phyloP scores from a whole-genome alignment of 768 basidiomycete genomes.

The Exidia glandulosa region DNA sequence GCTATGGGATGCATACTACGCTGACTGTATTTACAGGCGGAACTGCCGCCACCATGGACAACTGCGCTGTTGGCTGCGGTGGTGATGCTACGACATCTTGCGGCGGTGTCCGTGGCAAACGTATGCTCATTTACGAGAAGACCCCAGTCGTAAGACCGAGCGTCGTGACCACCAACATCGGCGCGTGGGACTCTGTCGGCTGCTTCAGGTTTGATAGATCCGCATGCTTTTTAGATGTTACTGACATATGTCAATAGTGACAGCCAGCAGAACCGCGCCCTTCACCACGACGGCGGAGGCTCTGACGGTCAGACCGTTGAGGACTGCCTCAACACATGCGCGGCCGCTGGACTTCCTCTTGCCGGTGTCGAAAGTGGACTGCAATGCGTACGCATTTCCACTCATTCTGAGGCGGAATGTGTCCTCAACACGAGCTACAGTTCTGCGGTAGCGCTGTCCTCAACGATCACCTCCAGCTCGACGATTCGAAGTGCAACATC shows the following conservation, averaged over 20 bases:
- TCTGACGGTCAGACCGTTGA: slow-evolving; percentile 36
- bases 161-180: neutral
- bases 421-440: slow-evolving; percentile 22
- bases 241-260: neutral
- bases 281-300: neutral
- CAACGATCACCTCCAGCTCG: slow-evolving; percentile 32
- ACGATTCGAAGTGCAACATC: slow-evolving; percentile 45
- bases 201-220: neutral
- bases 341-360: slow-evolving; percentile 38
- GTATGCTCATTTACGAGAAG: neutral
- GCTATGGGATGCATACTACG: no score
- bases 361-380: slow-evolving; percentile 64
- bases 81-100: neutral
- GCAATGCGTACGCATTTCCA: slow-evolving; percentile 39
- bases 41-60: neutral
- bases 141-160: neutral
- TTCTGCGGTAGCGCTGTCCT: slow-evolving; percentile 51
- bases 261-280: neutral
- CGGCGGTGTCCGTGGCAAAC: neutral
- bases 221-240: no score
- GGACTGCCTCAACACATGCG: slow-evolving; percentile 35
- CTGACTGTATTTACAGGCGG: no score
- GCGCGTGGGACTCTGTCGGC: neutral
- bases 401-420: neutral
- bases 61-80: neutral